A percentile compares a stretch with the other conserved stretches of the same genome.
Evolutionary conservation across 768 basidiomycete genomes (phyloP).

Genomic region (Phaeolepiota aurea): DNA sequence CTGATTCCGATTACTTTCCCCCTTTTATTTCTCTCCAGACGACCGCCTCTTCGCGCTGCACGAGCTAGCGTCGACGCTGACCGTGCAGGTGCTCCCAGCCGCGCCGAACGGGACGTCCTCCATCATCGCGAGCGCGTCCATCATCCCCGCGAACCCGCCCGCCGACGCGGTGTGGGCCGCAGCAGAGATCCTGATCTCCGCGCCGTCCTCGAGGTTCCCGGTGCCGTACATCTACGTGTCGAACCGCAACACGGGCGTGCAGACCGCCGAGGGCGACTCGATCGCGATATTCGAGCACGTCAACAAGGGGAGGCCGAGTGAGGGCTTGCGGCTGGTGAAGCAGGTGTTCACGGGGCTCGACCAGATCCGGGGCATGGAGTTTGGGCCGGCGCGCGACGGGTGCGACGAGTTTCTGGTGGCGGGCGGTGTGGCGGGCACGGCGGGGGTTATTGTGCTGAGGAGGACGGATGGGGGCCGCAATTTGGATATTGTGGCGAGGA

Average conservation of each 20-base stretch:
- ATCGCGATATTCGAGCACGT: conserved; percentile 54
- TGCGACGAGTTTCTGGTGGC: conserved; percentile 45
- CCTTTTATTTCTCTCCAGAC: neutral
- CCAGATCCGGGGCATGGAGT: conserved; percentile 60
- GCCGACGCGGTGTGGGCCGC: conserved; percentile 34
- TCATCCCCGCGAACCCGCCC: conserved; percentile 30
- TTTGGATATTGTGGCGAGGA: conserved; percentile 43
- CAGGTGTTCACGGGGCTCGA: conserved; percentile 58
- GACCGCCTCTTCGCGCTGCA: conserved; percentile 40
- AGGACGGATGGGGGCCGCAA: conserved; percentile 45
- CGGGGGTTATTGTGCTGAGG: conserved; percentile 49
- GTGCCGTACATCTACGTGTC: conserved; percentile 55
- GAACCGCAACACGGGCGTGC: conserved; percentile 48
- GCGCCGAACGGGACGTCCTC: conserved; percentile 42
- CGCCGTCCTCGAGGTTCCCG: conserved; percentile 35
- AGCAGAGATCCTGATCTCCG: conserved; percentile 57
- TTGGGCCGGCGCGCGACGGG: conserved; percentile 36
- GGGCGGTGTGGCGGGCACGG: conserved; percentile 41
- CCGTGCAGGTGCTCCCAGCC: conserved; percentile 40
- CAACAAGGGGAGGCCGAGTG: conserved; percentile 19
- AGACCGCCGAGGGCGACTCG: conserved; percentile 46
- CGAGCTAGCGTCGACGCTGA: conserved; percentile 43
- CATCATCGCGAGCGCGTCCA: conserved; percentile 41
- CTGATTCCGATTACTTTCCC: too few relatives aligned
- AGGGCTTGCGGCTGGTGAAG: conserved; percentile 22